These are phyloP conservation scores for Corymbia maculata DNA, from an alignment of 345 rosid species.

Conservation along the genomic window DNA sequence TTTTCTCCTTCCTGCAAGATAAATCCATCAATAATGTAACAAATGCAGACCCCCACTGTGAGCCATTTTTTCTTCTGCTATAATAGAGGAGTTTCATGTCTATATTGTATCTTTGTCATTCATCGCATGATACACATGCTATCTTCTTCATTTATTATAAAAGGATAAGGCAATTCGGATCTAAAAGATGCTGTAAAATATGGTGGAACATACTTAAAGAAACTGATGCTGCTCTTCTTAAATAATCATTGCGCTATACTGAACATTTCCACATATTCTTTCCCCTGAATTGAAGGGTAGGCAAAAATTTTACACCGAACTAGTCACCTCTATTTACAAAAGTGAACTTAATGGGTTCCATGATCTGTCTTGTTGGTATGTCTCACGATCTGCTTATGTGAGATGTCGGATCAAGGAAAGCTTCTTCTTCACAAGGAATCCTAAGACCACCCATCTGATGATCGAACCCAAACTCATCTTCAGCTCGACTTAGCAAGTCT, in stretches of 20 bases:
- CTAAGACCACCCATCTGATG: constrained; percentile 31
- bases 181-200: background rate
- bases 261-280: background rate
- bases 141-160: background rate
- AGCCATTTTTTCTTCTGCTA: background rate
- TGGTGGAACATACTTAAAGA: background rate
- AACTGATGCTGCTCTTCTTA: background rate
- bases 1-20: background rate
- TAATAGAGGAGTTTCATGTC: background rate
- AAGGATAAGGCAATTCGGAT: background rate
- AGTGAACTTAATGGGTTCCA: background rate
- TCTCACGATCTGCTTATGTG: background rate
- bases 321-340: background rate
- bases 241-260: background rate
- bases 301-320: background rate
- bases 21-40: background rate
- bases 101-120: background rate
- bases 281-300: background rate
- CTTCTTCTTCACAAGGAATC: constrained; percentile 21
- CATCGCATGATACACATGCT: background rate
- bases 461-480: constrained; percentile 26
- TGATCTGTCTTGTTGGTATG: background rate
- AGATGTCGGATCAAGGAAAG: constrained; percentile 3
- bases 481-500: constrained; percentile 11
- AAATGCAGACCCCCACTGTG: background rate